Evolutionary conservation across 2,329 filamentous ascomycete species (phyloP), one percentile per base, ranked within the genome.

Genomic region (Botrytis tulipae): DNA sequence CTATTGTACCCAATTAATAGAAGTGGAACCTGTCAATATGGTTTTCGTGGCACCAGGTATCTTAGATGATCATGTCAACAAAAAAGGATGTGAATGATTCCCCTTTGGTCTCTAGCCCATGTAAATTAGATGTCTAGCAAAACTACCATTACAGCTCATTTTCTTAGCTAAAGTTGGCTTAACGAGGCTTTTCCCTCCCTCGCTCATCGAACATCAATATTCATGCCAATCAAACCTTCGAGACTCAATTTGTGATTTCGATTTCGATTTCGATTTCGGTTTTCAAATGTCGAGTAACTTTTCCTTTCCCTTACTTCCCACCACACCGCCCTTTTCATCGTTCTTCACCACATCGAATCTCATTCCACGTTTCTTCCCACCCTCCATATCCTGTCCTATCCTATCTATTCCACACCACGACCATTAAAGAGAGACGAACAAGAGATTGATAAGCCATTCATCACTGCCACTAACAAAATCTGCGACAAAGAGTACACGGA

Each of bases 381-480:
- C 20, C 48, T 14, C 20, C 44, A 46, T 46, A 10, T 40, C 9
- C 37, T 40, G 1, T 40, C 9, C 37, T 40, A 22, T 51, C 22
- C 10, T 4, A 12, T 46, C 61, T 25, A 22, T 35, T 25, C 62
- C 32, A 20, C 37, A 63, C 37, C 60, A 65, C 5, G 12, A 35
- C 62, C 29, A 18, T 46, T 1, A 12, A 35, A 46, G 42, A 29
- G 18, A 22, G n/a, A 65, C n/a, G 40, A 37, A 35, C 44, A 37
- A 67, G 63, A 67, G 29, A 51, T 67, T 37, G 62, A 65, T 42
- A 32, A 65, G 62, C 32, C 40, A 35, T 65, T 65, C 42, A 46
- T 35, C 40, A 16, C 9, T 32, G 7, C 4, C 18, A 65, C 63
- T n/a, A 20, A 37, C 32, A 18, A 40, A 67, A 51, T 51, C 44